A percentile compares a stretch with the other conserved stretches of the same genome.
These are phyloP conservation scores for Centaurea solstitialis DNA, from an alignment of 129 eudicot species.

Conservation along the genomic window DNA sequence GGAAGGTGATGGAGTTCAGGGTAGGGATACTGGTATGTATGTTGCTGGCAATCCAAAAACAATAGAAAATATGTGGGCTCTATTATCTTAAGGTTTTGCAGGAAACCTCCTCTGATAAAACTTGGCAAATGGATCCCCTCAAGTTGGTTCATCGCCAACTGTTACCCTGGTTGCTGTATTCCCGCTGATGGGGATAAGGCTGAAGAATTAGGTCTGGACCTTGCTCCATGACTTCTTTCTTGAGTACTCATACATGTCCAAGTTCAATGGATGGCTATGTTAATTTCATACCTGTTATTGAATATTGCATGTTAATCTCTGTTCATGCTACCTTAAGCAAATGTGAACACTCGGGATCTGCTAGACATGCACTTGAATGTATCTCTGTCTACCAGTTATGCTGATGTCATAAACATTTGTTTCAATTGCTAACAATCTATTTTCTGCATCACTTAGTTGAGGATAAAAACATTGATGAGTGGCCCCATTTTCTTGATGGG, in stretches of 20 bases:
- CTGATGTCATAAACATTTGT: slow-evolving; percentile 3
- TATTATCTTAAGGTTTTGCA: slow-evolving; percentile 33
- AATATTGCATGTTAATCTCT: neutral
- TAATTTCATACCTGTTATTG: neutral
- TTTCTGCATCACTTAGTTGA: slow-evolving; percentile 36
- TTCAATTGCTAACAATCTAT: neutral
- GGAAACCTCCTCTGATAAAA: slow-evolving; percentile 42
- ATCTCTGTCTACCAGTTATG: slow-evolving; percentile 20
- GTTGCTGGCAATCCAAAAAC: slow-evolving; percentile 10
- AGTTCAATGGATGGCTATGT: slow-evolving; percentile 4
- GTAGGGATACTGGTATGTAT: slow-evolving; percentile 16
- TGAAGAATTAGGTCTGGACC: slow-evolving; percentile 42
- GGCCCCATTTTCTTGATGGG: slow-evolving; percentile 38
- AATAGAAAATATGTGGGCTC: slow-evolving; percentile 20
- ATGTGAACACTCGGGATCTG: neutral
- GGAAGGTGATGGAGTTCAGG: neutral
- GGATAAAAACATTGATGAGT: slow-evolving; percentile 33
- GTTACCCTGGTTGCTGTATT: slow-evolving; percentile 3
- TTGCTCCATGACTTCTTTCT: slow-evolving; percentile 2
- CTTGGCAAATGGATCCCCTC: slow-evolving; percentile 31
- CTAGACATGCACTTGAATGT: neutral
- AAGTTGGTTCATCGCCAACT: slow-evolving; percentile 21
- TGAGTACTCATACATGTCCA: neutral
- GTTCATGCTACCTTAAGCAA: slow-evolving; percentile 6
- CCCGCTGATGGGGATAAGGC: slow-evolving; percentile 20